phyloP scores from a whole-genome alignment of 1,139 yeast species.

The Taphrina communis region DNA sequence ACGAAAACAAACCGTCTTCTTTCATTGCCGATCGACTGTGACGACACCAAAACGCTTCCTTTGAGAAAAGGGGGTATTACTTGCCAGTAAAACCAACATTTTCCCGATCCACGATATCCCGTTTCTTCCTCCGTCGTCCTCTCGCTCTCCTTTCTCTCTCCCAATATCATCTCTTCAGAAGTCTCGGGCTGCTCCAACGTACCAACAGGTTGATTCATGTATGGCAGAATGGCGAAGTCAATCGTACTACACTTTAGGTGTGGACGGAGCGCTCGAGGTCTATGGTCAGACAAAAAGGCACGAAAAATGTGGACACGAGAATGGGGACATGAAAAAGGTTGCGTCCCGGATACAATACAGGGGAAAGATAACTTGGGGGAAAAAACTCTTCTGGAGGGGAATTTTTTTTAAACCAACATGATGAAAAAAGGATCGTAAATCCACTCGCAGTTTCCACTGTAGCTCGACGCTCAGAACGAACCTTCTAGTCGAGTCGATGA shows the following conservation, averaged over 20 bases:
- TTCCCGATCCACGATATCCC: constrained; percentile 23
- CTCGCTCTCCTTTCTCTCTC: constrained; percentile 2
- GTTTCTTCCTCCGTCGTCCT: constrained; percentile 11
- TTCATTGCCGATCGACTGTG: constrained; percentile 41
- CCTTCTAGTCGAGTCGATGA: constrained; percentile 40
- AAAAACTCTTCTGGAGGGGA: not conserved
- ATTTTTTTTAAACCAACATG: not conserved
- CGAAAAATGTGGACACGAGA: no score
- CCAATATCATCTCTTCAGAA: not conserved
- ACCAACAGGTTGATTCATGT: no score
- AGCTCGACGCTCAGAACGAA: constrained; percentile 39
- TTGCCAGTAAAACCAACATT: constrained; percentile 42
- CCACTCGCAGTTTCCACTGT: constrained; percentile 42
- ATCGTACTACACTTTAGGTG: no score
- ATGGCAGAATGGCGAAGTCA: not conserved
- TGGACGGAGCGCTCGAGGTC: no score
- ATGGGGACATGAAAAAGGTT: no score
- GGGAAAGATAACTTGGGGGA: not conserved
- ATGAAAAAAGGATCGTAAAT: constrained; percentile 39
- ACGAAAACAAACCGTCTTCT: constrained; percentile 40
- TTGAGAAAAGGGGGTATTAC: constrained; percentile 33
- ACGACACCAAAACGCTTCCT: constrained; percentile 38
- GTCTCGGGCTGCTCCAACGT: no score
- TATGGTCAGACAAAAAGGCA: no score
- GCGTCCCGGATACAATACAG: no score